These are phyloP conservation scores for Intubia oerlemansii DNA, from an alignment of 2,329 filamentous ascomycete species.

Conservation along the genomic window DNA sequence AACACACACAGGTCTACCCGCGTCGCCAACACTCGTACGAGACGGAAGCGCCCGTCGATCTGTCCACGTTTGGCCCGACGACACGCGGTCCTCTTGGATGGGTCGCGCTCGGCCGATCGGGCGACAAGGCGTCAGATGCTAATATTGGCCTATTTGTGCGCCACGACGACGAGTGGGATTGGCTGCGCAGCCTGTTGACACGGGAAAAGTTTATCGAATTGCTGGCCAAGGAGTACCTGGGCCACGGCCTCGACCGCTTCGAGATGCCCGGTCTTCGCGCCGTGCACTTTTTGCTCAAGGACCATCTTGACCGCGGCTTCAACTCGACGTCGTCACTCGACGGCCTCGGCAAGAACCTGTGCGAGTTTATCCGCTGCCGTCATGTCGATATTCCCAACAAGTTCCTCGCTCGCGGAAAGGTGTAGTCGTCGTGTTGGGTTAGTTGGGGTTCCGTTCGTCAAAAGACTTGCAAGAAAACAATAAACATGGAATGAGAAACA, in stretches of 20 bases:
- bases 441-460: no score
- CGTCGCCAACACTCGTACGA: slow-evolving; percentile 7
- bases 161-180: slow-evolving; percentile 21
- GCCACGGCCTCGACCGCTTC: slow-evolving; percentile 20
- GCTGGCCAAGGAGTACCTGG: slow-evolving; percentile 17
- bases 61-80: slow-evolving; percentile 7
- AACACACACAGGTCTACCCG: slow-evolving; percentile 7
- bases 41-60: slow-evolving; percentile 5
- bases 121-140: slow-evolving; percentile 21
- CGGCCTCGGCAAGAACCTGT: slow-evolving; percentile 5
- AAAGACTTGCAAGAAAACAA: no score
- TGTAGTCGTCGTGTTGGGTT: no score
- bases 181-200: slow-evolving; percentile 21
- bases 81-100: slow-evolving; percentile 11
- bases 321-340: slow-evolving; percentile 5
- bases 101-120: slow-evolving; percentile 15
- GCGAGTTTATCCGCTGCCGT: slow-evolving; percentile 14
- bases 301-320: slow-evolving; percentile 14
- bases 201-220: slow-evolving; percentile 16
- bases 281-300: slow-evolving; percentile 8
- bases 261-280: slow-evolving; percentile 20
- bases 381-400: slow-evolving; percentile 20
- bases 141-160: slow-evolving; percentile 25
- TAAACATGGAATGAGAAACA: no score
- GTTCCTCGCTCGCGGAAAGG: slow-evolving; percentile 16